Base-by-base conservation (phyloP, 495 filamentous ascomycete genomes). In the Eremomyces bilateralis region DNA sequence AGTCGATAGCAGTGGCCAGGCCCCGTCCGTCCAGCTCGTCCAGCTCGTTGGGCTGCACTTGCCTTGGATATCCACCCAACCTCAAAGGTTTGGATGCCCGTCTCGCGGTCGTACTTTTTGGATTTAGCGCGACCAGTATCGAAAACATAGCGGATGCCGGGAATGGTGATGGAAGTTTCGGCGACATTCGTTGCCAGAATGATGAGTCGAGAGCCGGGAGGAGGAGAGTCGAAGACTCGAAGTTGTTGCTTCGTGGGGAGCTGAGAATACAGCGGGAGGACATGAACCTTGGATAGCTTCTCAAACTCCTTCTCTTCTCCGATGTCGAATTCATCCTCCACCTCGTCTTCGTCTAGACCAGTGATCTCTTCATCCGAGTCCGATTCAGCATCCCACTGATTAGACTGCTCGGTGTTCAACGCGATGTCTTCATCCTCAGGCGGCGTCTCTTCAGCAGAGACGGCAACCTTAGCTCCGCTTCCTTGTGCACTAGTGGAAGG, bases 61-160 rank as follows among this genome's bases (percentile, higher is more conserved):
- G 90, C 90, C 58, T 99, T 95, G 60, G 83, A 93, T 42, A 93
- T 88, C 82, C 85, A 99, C 28, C 74, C 74, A 28, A 95, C 65
- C 48, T 93, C 79, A 47, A 93, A 99, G 44, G 73, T 92, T 52
- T 95, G 88, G 0, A 99, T 84, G 6, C 88, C 85, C 6, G 77
- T 94, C 15, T 63, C 55, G 11, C 67, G 59, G 45, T 95, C 74
- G 46, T 82, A 95, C 32, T 72, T 76, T 37, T 83, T 76, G 49
- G 93, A 83, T 52, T 99, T 99, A 1, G 77, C 70, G 27, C 90
- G 65, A 20, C 90, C 90, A 46, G 75, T 76, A 53, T 99, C 90
- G 41, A 99, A 92, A 12, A 99, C 90, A 47, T 94, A 99, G 35
- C 79, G 68, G 39, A 93, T 85, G 13, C 82, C 82, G 2, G 90